phyloP scores from a whole-genome alignment of 768 basidiomycete species.

The Pleurotus sapidus region DNA sequence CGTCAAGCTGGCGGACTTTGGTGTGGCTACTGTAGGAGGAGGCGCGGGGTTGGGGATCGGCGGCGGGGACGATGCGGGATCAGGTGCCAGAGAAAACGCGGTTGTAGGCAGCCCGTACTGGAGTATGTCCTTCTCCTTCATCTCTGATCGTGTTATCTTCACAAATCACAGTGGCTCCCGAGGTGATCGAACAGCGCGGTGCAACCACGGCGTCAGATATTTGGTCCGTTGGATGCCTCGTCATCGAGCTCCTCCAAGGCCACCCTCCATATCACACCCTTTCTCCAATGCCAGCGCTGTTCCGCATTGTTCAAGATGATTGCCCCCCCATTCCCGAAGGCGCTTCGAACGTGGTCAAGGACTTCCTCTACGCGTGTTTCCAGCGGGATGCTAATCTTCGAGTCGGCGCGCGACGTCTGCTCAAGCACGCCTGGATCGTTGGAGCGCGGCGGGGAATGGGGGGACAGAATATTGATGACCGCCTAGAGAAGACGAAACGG shows the following conservation, averaged over 20 bases:
- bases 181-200: constrained; percentile 97
- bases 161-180: constrained; percentile 80
- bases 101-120: constrained; percentile 99
- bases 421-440: constrained; percentile 96
- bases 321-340: constrained; percentile 96
- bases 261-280: constrained; percentile 95
- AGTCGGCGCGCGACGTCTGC: constrained; percentile 88
- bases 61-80: constrained; percentile 65
- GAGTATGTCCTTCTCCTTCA: constrained; percentile 58
- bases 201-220: constrained; percentile 97
- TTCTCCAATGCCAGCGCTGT: constrained; percentile 97
- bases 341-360: constrained; percentile 91
- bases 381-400: constrained; percentile 97
- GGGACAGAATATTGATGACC: constrained; percentile 35
- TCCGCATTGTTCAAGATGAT: constrained; percentile 98
- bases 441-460: constrained; percentile 74
- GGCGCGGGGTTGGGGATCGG: constrained; percentile 2
- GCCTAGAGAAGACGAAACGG: constrained; percentile 20
- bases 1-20: constrained; percentile 99
- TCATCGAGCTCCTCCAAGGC: constrained; percentile 89
- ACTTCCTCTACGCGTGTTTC: constrained; percentile 96
- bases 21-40: constrained; percentile 63
- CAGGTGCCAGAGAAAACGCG: constrained; percentile 72
- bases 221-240: constrained; percentile 93
- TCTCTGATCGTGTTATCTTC: constrained; percentile 4